Percentiles rank a stretch among this genome's conserved stretches.
phyloP scores from a whole-genome alignment of 192 early-diverging fungal genomes.

The Backusella tuberculispora region DNA sequence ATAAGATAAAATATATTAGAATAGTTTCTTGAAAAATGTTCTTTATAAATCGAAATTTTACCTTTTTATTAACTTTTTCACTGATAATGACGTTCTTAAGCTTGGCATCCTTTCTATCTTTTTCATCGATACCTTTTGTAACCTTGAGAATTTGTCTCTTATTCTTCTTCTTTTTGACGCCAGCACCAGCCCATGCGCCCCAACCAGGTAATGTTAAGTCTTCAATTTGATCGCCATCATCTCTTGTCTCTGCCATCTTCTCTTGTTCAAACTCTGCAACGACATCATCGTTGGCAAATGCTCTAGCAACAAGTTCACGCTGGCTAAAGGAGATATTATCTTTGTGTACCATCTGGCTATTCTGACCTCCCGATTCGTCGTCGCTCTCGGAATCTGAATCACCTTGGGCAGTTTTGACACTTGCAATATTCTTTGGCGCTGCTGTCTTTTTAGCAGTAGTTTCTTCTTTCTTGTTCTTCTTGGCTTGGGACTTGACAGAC shows the following conservation, averaged over 20 bases:
- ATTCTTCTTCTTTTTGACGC: slow-evolving; percentile 50
- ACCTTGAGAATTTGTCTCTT: slow-evolving; percentile 50
- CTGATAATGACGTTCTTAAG: slow-evolving; percentile 91
- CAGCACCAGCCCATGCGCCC: slow-evolving; percentile 83
- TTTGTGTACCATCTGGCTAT: slow-evolving; percentile 56
- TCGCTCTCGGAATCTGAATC: slow-evolving; percentile 38
- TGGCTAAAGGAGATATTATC: slow-evolving; percentile 66
- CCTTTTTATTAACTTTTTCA: slow-evolving; percentile 84
- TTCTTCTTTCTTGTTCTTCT: slow-evolving; percentile 6
- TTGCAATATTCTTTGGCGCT: neutral
- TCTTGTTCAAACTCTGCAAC: slow-evolving; percentile 91
- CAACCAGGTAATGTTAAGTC: slow-evolving; percentile 93
- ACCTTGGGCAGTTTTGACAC: slow-evolving; percentile 21
- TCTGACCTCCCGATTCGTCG: slow-evolving; percentile 42
- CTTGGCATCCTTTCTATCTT: slow-evolving; percentile 73
- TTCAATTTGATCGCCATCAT: slow-evolving; percentile 78
- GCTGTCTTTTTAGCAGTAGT: neutral
- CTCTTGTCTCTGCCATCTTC: slow-evolving; percentile 69
- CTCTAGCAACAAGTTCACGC: slow-evolving; percentile 86
- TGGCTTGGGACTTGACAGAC: slow-evolving; percentile 53
- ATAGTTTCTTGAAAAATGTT: neutral
- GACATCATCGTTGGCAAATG: slow-evolving; percentile 95
- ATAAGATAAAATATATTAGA: neutral
- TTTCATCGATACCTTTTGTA: slow-evolving; percentile 58
- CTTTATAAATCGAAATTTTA: slow-evolving; percentile 28